Percentiles rank a stretch among this genome's conserved stretches.
Evolutionary conservation across 2,329 filamentous ascomycete species (phyloP).

Genomic region (Pleurostoma richardsiae): DNA sequence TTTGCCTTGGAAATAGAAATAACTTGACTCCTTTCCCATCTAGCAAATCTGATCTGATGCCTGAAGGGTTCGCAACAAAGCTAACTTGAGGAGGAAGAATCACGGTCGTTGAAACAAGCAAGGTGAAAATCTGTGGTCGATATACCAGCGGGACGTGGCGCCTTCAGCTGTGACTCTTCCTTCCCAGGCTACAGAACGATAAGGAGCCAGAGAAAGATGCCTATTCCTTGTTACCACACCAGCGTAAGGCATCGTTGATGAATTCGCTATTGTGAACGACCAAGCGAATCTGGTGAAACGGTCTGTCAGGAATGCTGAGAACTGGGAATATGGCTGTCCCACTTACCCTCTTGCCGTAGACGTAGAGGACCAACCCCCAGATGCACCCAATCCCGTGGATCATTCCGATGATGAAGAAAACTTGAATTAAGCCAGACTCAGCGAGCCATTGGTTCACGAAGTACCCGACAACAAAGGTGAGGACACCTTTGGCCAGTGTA

Average conservation of each 20-base stretch:
- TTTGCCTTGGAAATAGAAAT: too few relatives aligned
- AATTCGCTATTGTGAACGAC: neutral
- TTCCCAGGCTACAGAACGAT: too few relatives aligned
- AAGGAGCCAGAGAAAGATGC: too few relatives aligned
- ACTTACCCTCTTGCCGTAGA: neutral
- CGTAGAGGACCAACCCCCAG: neutral
- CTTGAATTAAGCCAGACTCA: slow-evolving; percentile 25
- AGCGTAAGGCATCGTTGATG: neutral
- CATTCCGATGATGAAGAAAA: slow-evolving; percentile 30
- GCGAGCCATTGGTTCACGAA: slow-evolving; percentile 34
- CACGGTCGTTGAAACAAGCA: too few relatives aligned
- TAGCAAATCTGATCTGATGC: too few relatives aligned
- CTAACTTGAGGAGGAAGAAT: too few relatives aligned
- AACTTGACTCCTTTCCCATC: too few relatives aligned
- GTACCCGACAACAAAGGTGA: slow-evolving; percentile 41
- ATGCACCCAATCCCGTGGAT: neutral
- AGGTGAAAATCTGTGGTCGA: too few relatives aligned
- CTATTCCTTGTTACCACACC: neutral
- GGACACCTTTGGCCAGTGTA: slow-evolving; percentile 36
- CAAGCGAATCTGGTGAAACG: neutral
- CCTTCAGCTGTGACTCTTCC: too few relatives aligned
- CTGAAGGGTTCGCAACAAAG: too few relatives aligned
- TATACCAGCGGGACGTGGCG: too few relatives aligned
- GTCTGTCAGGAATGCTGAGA: neutral
- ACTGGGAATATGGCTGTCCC: neutral